Conservation (phyloP, 352 stramenopile genomes). For the Pythium folliculosum region DNA sequence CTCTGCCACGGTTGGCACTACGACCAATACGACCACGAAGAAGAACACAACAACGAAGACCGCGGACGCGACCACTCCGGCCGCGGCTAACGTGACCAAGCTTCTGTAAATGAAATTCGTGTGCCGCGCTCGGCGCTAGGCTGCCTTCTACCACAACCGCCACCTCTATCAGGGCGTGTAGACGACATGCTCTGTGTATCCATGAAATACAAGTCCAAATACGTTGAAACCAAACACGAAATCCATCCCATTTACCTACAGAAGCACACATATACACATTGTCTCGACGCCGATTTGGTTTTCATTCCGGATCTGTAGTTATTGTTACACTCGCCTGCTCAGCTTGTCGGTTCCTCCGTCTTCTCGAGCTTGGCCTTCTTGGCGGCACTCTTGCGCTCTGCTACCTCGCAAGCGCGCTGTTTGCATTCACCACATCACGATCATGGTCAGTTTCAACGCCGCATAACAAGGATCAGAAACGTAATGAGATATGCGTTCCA, state of each 20-base stretch:
- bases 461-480: not conserved
- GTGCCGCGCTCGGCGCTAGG: not conserved
- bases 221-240: not conserved
- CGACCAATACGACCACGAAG: slow-evolving; percentile 21
- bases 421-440: too few species aligned
- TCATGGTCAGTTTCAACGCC: not conserved
- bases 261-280: not conserved
- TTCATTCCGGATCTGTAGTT: not conserved
- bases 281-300: not conserved
- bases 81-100: slow-evolving; percentile 10
- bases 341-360: not conserved
- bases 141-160: not conserved
- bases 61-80: slow-evolving; percentile 22
- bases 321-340: slow-evolving; percentile 7
- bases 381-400: slow-evolving; percentile 25
- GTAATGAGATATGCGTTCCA: too few species aligned
- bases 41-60: slow-evolving; percentile 22
- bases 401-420: slow-evolving; percentile 34
- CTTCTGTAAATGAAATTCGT: slow-evolving; percentile 9
- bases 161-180: not conserved
- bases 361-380: slow-evolving; percentile 45
- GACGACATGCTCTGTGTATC: slow-evolving; percentile 4
- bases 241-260: too few species aligned
- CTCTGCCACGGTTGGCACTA: slow-evolving; percentile 33
- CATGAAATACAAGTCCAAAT: slow-evolving; percentile 16